These are phyloP conservation scores for Durotheca rogersii DNA, from an alignment of 495 filamentous ascomycete species.

Conservation along the genomic window DNA sequence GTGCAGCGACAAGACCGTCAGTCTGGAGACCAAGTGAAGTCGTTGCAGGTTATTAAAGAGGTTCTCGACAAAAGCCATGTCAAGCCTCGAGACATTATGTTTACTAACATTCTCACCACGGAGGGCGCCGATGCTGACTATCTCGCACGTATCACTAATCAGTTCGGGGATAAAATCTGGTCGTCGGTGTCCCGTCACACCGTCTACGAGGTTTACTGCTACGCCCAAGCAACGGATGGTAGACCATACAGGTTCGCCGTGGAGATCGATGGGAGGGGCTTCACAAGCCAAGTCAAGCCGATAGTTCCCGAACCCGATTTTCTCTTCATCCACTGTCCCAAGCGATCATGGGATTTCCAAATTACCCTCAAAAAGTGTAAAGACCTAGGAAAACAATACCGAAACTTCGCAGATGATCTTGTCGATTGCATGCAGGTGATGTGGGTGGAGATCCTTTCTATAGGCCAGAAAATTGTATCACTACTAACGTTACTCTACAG, in stretches of 20 bases:
- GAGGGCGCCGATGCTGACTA: conserved; percentile 39
- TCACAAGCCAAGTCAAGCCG: conserved; percentile 31
- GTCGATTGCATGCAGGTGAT: conserved; percentile 37
- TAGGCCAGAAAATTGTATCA: too few species aligned
- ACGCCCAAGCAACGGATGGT: conserved; percentile 11
- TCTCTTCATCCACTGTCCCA: conserved; percentile 45
- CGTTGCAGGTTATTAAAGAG: conserved; percentile 17
- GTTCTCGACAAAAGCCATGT: conserved; percentile 24
- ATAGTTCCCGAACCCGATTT: conserved; percentile 12
- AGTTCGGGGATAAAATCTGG: conserved; percentile 26
- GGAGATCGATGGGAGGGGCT: conserved; percentile 46
- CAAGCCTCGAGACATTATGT: conserved; percentile 25
- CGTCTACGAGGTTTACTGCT: conserved; percentile 56
- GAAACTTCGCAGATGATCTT: conserved; percentile 35
- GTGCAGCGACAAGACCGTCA: conserved; percentile 18
- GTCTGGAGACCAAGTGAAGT: conserved; percentile 22
- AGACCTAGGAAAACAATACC: conserved; percentile 29
- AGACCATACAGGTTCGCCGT: conserved; percentile 43
- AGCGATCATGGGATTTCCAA: conserved; percentile 46
- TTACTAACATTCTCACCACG: conserved; percentile 46
- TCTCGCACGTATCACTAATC: conserved; percentile 33
- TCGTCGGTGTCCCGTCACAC: conserved; percentile 26
- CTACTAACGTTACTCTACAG: conserved; percentile 15
- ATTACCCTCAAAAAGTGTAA: conserved; percentile 29
- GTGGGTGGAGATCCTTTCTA: conserved; percentile 38